Base-by-base conservation (phyloP, 1,284 basidiomycete species). In the Malassezia nana region DNA sequence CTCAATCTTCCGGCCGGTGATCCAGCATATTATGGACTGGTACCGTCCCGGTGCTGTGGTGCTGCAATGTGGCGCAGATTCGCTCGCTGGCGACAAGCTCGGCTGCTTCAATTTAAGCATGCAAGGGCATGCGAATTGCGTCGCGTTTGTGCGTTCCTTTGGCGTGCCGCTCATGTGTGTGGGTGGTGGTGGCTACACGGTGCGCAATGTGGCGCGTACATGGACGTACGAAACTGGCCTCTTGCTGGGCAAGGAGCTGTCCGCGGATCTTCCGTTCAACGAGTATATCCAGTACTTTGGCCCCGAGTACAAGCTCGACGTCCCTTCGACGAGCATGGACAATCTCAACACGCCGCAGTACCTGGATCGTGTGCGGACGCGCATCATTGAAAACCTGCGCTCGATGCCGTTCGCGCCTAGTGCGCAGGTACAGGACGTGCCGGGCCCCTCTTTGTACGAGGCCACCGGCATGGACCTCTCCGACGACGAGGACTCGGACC, bases 241-340 rank as follows among this genome's bases (percentile, higher is more conserved):
- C 67, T 86, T 90, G 29, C 81, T 92, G 10, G 90, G 88, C 1
- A 80, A 87, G 43, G 84, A 90, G 69, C 84, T 96, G 50, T 82
- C 87, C 62, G 81, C 82, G 31, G 64, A 75, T 35, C 45, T 98
- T 59, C 92, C 92, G 0, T 95, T 87, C 82, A 94, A 88, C 75
- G 85, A 91, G 66, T 95, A 90, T 75, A 88, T 95, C 73, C 91
- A 96, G 74, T 98, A 91, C 83, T 98, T 91, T 75, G 92, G 91
- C 0, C 94, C 94, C 12, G 80, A 90, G 54, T 98, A 92, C 77
- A 82, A 91, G 63, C 79, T 98, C 26, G 89, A 95, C 67, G 91
- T 98, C 2, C 80, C 84, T 9, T 80, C 81, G 55, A 96, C 86
- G 62, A 95, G 95, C 70, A 89, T 94, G 84, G 90, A 94, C 59